Conservation (phyloP, 345 rosid genomes). For the Salix udensis region DNA sequence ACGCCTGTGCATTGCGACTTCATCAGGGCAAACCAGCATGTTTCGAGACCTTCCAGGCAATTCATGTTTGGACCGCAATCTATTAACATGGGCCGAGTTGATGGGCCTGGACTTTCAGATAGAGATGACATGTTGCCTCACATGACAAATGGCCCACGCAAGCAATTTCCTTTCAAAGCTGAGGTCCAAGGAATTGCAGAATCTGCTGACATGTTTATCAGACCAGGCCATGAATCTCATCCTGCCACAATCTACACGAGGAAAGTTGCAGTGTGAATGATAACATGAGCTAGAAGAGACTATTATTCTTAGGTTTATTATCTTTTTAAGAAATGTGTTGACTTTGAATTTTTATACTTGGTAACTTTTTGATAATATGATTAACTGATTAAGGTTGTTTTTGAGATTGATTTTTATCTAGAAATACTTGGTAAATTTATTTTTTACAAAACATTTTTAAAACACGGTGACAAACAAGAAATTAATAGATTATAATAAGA, state of each 20-base stretch:
- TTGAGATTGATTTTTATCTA: too few relatives aligned
- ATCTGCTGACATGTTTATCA: constrained; percentile 43
- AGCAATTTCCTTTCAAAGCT: constrained; percentile 55
- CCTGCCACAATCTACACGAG: constrained; percentile 39
- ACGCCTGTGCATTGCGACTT: neutral
- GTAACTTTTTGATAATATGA: too few relatives aligned
- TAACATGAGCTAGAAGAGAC: neutral
- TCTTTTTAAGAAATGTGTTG: neutral
- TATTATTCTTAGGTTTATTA: too few relatives aligned
- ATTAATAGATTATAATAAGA: neutral
- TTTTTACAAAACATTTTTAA: too few relatives aligned
- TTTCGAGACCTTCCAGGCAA: neutral
- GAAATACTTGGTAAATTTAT: too few relatives aligned
- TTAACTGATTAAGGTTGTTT: too few relatives aligned
- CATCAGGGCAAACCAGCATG: neutral
- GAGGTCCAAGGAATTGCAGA: constrained; percentile 56
- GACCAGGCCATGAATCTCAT: constrained; percentile 46
- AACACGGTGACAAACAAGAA: too few relatives aligned
- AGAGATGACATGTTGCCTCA: constrained; percentile 45
- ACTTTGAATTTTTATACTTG: neutral
- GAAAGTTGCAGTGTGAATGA: constrained; percentile 50
- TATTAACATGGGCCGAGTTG: constrained; percentile 34
- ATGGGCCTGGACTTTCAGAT: constrained; percentile 37
- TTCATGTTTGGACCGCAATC: constrained; percentile 1
- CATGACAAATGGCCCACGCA: constrained; percentile 40